Conservation (phyloP, 441 rosid genomes). For the Erodium trifolium region DNA sequence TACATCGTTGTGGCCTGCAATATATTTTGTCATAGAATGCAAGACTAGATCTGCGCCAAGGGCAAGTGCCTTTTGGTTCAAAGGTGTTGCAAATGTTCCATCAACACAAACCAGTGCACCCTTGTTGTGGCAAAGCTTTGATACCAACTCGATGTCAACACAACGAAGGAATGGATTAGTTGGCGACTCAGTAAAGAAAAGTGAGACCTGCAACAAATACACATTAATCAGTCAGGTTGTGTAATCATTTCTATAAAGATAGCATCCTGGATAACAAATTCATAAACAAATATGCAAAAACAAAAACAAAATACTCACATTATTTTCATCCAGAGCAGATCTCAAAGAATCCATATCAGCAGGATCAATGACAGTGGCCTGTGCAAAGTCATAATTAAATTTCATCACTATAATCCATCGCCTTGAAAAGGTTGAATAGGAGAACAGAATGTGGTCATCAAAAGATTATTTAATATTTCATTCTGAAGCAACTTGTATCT, state of each 20-base stretch:
- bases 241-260: background rate
- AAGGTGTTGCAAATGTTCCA: slow-evolving; percentile 97
- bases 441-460: background rate
- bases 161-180: slow-evolving; percentile 95
- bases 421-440: background rate
- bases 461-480: background rate
- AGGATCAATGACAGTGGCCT: slow-evolving; percentile 94
- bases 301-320: slow-evolving; percentile 35
- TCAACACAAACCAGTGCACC: slow-evolving; percentile 93
- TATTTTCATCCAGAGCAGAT: slow-evolving; percentile 55
- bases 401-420: background rate
- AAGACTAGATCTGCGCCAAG: slow-evolving; percentile 93
- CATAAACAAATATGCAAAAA: background rate
- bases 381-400: slow-evolving; percentile 13
- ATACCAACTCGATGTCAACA: slow-evolving; percentile 81
- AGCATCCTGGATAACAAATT: slow-evolving; percentile 11
- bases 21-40: slow-evolving; percentile 89
- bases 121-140: slow-evolving; percentile 73
- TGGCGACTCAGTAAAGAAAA: slow-evolving; percentile 91
- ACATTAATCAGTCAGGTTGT: slow-evolving; percentile 17
- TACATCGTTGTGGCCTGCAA: slow-evolving; percentile 98
- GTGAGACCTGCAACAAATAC: slow-evolving; percentile 55
- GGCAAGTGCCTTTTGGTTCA: slow-evolving; percentile 89
- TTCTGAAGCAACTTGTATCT: background rate
- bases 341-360: slow-evolving; percentile 74